These are phyloP conservation scores for Aspergillus spinulosporus DNA, from an alignment of 2,329 filamentous ascomycete genomes.

Conservation along the genomic window DNA sequence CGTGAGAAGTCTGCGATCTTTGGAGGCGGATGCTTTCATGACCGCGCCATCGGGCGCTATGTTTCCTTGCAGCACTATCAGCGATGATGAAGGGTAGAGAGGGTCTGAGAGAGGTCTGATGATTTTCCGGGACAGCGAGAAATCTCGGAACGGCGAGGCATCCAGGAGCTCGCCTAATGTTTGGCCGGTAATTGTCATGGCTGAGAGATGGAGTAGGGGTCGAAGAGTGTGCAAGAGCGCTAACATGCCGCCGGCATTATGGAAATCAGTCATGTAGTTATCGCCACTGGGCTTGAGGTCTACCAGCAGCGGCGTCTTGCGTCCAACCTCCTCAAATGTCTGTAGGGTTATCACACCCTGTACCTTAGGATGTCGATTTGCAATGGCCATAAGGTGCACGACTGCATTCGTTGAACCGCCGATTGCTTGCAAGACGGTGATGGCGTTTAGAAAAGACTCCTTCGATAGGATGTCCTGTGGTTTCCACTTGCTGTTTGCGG, in stretches of 20 bases:
- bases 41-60: slow-evolving; percentile 52
- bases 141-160: slow-evolving; percentile 43
- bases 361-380: slow-evolving; percentile 53
- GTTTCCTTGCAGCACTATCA: slow-evolving; percentile 51
- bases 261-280: slow-evolving; percentile 58
- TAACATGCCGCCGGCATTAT: slow-evolving; percentile 55
- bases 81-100: slow-evolving; percentile 47
- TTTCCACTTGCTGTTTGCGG: slow-evolving; percentile 39
- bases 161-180: slow-evolving; percentile 51
- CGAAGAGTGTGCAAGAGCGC: slow-evolving; percentile 49
- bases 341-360: slow-evolving; percentile 48
- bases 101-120: slow-evolving; percentile 49
- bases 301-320: slow-evolving; percentile 49
- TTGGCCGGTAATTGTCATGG: slow-evolving; percentile 49
- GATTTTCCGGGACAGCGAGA: slow-evolving; percentile 44
- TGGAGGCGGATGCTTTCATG: slow-evolving; percentile 54
- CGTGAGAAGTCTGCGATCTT: slow-evolving; percentile 46
- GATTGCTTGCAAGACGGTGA: slow-evolving; percentile 55
- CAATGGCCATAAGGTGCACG: slow-evolving; percentile 56
- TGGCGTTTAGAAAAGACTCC: slow-evolving; percentile 55
- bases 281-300: slow-evolving; percentile 57
- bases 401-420: slow-evolving; percentile 59
- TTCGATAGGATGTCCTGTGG: slow-evolving; percentile 49
- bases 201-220: slow-evolving; percentile 49
- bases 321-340: slow-evolving; percentile 52